Conservation (phyloP, 2,329 filamentous ascomycete species). For the Botrytis pseudocinerea region DNA sequence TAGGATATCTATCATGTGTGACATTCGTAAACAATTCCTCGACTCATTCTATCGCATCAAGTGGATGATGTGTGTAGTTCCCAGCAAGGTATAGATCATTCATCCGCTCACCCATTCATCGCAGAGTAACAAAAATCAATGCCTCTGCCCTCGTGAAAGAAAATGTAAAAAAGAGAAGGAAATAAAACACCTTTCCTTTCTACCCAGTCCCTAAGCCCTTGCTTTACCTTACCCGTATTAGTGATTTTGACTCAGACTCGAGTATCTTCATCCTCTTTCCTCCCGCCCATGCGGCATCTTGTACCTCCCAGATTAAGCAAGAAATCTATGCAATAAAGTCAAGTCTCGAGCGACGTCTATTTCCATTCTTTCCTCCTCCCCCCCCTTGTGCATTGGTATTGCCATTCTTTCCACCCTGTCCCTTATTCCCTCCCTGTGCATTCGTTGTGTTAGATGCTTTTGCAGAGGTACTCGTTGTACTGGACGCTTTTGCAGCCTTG, state of each 20-base stretch:
- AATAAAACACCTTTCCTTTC: constrained; percentile 6
- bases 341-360: constrained; percentile 4
- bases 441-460: background rate
- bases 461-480: constrained; percentile 6
- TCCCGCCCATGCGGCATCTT: background rate
- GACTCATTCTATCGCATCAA: background rate
- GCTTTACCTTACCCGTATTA: background rate
- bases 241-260: background rate
- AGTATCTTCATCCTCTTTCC: background rate
- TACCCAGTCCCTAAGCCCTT: background rate
- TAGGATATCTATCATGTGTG: background rate
- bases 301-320: background rate
- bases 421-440: constrained; percentile 1
- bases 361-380: constrained; percentile 15
- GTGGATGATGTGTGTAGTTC: background rate
- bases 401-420: background rate
- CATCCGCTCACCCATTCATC: background rate
- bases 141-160: background rate
- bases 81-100: background rate
- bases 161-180: background rate
- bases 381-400: constrained; percentile 10
- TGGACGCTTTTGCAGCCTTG: background rate
- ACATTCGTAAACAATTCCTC: background rate
- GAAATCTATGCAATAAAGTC: constrained; percentile 20
- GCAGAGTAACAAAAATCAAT: background rate